These are phyloP conservation scores for Ceratocystis harringtonii DNA, from an alignment of 2,329 filamentous ascomycete genomes.

Conservation along the genomic window DNA sequence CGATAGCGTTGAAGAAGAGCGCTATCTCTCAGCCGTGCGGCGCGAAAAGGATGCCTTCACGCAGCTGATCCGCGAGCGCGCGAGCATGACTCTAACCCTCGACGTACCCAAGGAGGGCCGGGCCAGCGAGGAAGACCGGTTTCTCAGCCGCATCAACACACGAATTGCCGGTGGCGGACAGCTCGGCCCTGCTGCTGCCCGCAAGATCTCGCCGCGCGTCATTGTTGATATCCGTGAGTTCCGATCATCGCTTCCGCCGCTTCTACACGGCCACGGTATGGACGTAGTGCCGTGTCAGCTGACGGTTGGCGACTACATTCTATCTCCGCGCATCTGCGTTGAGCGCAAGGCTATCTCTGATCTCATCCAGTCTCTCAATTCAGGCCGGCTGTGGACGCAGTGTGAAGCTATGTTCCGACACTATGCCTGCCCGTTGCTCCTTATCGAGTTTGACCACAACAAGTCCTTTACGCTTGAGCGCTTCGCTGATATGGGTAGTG, in stretches of 20 bases:
- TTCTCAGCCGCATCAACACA: constrained; percentile 90
- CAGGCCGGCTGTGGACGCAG: constrained; percentile 83
- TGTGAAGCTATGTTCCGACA: constrained; percentile 88
- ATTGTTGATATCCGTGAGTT: constrained; percentile 96
- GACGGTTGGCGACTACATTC: constrained; percentile 90
- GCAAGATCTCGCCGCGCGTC: constrained; percentile 73
- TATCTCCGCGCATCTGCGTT: constrained; percentile 80
- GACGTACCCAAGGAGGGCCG: constrained; percentile 50
- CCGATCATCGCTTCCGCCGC: constrained; percentile 75
- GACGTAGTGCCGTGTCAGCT: constrained; percentile 86
- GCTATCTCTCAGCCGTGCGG: constrained; percentile 77
- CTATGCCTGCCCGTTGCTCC: constrained; percentile 76
- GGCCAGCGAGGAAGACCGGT: constrained; percentile 55
- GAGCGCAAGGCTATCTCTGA: constrained; percentile 91
- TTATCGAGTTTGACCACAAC: constrained; percentile 96
- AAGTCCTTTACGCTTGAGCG: constrained; percentile 92
- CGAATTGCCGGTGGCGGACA: constrained; percentile 87
- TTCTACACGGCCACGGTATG: constrained; percentile 80
- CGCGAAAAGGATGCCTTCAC: constrained; percentile 95
- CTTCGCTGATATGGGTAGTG: constrained; percentile 39
- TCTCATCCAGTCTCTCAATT: constrained; percentile 78
- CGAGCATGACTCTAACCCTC: constrained; percentile 69
- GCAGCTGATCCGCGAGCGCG: constrained; percentile 83
- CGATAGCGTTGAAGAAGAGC: constrained; percentile 86
- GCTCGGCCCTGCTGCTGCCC: constrained; percentile 46